These are phyloP conservation scores for Lichina pygmaea DNA, from an alignment of 495 filamentous ascomycete species.

Conservation along the genomic window DNA sequence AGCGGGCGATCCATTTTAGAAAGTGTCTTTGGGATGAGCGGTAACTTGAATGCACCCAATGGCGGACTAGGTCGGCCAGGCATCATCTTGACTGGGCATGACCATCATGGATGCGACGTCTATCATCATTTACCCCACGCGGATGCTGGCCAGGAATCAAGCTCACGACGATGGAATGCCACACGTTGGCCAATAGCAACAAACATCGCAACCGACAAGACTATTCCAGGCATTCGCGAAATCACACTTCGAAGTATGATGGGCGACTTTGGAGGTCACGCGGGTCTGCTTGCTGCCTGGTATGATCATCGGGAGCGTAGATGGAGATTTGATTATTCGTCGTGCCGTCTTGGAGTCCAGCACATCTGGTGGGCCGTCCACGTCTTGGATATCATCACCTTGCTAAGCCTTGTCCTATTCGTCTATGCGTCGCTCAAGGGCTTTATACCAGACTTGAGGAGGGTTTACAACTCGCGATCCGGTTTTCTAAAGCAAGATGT, in stretches of 20 bases:
- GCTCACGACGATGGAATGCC: conserved; percentile 19
- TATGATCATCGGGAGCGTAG: conserved; percentile 28
- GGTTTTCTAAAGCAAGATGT: no score
- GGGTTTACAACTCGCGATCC: no score
- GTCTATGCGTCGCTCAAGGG: not conserved
- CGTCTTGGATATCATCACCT: conserved; percentile 32
- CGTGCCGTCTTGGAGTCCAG: conserved; percentile 56
- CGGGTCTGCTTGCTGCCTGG: conserved; percentile 68
- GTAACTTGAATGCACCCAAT: conserved; percentile 21
- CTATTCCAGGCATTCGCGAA: conserved; percentile 40
- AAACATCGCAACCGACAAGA: conserved; percentile 10
- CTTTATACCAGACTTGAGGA: not conserved
- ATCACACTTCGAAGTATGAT: conserved; percentile 97
- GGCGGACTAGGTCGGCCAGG: conserved; percentile 36
- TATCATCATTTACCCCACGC: conserved; percentile 45
- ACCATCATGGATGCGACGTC: conserved; percentile 79
- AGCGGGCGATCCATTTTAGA: conserved; percentile 43
- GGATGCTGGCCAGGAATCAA: conserved; percentile 5
- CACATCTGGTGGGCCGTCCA: conserved; percentile 90
- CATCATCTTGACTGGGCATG: conserved; percentile 72
- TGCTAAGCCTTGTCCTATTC: not conserved
- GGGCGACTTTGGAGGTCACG: conserved; percentile 77
- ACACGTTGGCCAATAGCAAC: conserved; percentile 15
- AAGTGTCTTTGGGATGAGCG: conserved; percentile 53
- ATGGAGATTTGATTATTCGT: conserved; percentile 58